Percentiles rank a stretch among this genome's conserved stretches.
Evolutionary conservation across 179 eudicot genomes (phyloP).

Genomic region (Carnegiea gigantea): DNA sequence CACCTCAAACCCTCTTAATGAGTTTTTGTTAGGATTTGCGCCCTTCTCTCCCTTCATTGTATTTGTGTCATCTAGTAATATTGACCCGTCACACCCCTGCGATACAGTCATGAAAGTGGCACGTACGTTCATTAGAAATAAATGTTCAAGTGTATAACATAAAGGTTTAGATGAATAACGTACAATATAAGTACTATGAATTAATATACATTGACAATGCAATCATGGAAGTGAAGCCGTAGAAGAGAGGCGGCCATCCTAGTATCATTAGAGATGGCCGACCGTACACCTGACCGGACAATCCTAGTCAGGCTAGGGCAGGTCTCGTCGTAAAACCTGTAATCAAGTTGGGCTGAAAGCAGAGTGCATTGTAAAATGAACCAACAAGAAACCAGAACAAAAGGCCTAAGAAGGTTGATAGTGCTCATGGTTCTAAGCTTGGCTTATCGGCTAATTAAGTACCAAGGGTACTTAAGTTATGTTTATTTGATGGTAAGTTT

Average conservation of each 20-base stretch:
- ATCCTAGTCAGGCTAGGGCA: conserved; percentile 54
- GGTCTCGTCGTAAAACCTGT: conserved; percentile 38
- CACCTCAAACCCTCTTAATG: conserved; percentile 65
- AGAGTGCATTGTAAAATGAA: conserved; percentile 13
- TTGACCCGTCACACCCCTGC: conserved; percentile 70
- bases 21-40: conserved; percentile 49
- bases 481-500: background rate
- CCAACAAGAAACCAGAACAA: background rate
- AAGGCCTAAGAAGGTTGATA: background rate
- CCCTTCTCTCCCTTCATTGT: conserved; percentile 53
- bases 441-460: background rate
- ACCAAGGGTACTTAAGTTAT: background rate
- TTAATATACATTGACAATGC: conserved; percentile 51
- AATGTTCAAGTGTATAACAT: background rate
- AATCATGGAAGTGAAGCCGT: conserved; percentile 74
- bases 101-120: background rate
- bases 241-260: conserved; percentile 69
- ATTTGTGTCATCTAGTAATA: conserved; percentile 52
- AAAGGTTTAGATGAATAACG: background rate
- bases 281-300: conserved; percentile 45
- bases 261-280: conserved; percentile 58
- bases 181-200: background rate
- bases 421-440: background rate
- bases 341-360: conserved; percentile 45
- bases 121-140: background rate